Percentiles rank a stretch among this genome's conserved stretches.
phyloP scores from a whole-genome alignment of 768 basidiomycete species.

The Pholiota conissans region DNA sequence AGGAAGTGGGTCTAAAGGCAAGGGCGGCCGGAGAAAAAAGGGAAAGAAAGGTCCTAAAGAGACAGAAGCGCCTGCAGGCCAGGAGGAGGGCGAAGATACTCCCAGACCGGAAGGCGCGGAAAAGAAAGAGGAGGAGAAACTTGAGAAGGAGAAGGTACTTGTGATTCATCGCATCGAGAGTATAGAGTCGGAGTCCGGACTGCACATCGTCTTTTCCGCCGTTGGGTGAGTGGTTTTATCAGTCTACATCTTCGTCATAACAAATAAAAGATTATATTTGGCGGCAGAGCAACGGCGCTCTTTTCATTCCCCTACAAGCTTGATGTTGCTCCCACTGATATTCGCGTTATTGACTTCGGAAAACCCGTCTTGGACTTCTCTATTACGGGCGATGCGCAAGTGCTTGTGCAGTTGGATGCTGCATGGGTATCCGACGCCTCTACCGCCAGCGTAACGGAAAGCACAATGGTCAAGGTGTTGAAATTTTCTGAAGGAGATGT shows the following conservation, averaged over 20 bases:
- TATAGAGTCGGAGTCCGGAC: conserved; percentile 33
- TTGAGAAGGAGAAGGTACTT: conserved; percentile 44
- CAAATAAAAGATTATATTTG: conserved; percentile 1
- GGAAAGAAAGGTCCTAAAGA: conserved; percentile 8
- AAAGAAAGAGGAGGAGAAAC: conserved; percentile 18
- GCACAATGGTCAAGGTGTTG: conserved; percentile 27
- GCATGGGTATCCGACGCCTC: conserved; percentile 30
- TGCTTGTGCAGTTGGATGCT: conserved; percentile 54
- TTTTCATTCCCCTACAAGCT: conserved; percentile 44
- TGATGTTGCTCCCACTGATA: conserved; percentile 14
- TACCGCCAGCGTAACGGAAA: conserved; percentile 8
- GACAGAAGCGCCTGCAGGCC: conserved; percentile 1
- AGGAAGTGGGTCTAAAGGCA: conserved; percentile 23
- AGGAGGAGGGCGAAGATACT: conserved; percentile 10
- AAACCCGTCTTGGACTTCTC: conserved; percentile 64
- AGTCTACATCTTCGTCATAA: neutral
- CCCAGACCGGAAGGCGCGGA: conserved; percentile 6
- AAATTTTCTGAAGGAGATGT: conserved; percentile 42
- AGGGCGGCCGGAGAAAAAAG: conserved; percentile 19
- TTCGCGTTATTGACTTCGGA: conserved; percentile 49
- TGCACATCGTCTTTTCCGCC: conserved; percentile 61
- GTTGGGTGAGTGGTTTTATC: conserved; percentile 57
- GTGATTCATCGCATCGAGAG: conserved; percentile 60
- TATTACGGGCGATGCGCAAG: conserved; percentile 30
- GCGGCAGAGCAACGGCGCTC: conserved; percentile 64